Conservation (phyloP, 441 rosid genomes). For the Adansonia madagascariensis region DNA sequence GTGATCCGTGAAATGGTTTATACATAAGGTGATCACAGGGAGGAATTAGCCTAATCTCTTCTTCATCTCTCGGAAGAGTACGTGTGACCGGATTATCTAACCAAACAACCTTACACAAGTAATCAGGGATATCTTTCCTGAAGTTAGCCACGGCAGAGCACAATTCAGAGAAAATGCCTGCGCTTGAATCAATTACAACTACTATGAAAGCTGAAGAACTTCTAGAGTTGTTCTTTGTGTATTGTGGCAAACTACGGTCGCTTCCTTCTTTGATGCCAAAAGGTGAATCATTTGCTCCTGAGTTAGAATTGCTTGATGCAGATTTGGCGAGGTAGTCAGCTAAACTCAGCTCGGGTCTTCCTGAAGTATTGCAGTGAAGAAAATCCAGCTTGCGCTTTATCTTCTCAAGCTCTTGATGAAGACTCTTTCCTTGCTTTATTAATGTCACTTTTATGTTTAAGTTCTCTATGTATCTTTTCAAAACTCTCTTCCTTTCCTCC, state of each 20-base stretch:
- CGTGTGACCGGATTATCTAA: conserved; percentile 36
- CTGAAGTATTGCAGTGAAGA: conserved; percentile 22
- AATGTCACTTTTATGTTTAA: conserved; percentile 47
- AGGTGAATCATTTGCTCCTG: conserved; percentile 16
- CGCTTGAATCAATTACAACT: conserved; percentile 48
- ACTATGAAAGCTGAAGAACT: conserved; percentile 34
- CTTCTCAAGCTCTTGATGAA: conserved; percentile 34
- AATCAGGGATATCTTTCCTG: conserved; percentile 34
- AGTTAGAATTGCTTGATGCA: conserved; percentile 27
- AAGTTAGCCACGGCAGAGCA: conserved; percentile 33
- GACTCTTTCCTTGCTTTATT: conserved; percentile 31
- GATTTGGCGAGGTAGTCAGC: conserved; percentile 26
- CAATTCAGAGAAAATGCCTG: conserved; percentile 31
- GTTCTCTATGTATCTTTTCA: conserved; percentile 47
- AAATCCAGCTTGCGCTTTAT: conserved; percentile 36
- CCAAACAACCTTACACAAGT: conserved; percentile 50
- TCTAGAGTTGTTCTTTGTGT: conserved; percentile 31
- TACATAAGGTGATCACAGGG: conserved; percentile 36
- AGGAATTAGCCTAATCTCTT: neutral
- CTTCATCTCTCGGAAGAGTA: conserved; percentile 7
- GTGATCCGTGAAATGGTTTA: conserved; percentile 55
- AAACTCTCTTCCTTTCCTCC: conserved; percentile 48
- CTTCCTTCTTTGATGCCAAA: conserved; percentile 30
- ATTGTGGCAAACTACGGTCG: conserved; percentile 32
- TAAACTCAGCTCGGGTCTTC: conserved; percentile 29